Base-by-base conservation (phyloP, 345 rosid species). In the Eucalyptus melliodora region DNA sequence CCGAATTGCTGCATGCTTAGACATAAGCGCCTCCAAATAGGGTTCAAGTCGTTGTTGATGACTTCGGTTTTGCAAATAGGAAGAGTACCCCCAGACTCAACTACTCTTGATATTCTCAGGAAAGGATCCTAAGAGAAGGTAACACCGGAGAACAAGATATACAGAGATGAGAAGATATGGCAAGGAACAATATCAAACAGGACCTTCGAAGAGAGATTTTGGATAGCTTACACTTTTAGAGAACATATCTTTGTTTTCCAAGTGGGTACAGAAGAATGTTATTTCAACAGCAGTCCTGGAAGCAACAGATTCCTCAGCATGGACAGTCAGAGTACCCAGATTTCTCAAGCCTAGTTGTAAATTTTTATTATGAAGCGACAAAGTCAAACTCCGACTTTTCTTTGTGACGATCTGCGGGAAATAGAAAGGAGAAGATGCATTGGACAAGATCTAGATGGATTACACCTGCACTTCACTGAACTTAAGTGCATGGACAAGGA, bases 61-160 rank as follows among this genome's bases (percentile, higher is more conserved):
- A 95, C 98, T 92, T 96, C 97, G 34, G 99, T 96, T 93, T 95
- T 95, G 93, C 96, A 97, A 88, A 97, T 93, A 11, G 97, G 97
- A 56, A 96, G 87, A 65, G 90, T 88, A 87, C 85, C 91, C 88
- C 95, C 95, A 87, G 53, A 90, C 91, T 96, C 99, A 69, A 90
- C 93, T 26, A 93, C 87, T 95, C 96, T 95, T 53, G 99, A 97
- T 88, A 97, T 95, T 93, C 95, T 94, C 90, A 97, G 88, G 92
- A 96, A 97, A 34, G 99, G 99, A 88, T 96, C 98, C 99, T 96
- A 86, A 65, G 65, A 88, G n/a, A 87, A 34, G 47, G 88, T 82
- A 37, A 50, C 81, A 60, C 37, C 42, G 47, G 31, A 72, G 45
- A 77, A 81, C 19, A 53, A 27, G 87, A 59, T 69, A 26, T 16